Base-by-base conservation (phyloP, 495 filamentous ascomycete genomes). In the Hyphodiscus hymeniophilus region DNA sequence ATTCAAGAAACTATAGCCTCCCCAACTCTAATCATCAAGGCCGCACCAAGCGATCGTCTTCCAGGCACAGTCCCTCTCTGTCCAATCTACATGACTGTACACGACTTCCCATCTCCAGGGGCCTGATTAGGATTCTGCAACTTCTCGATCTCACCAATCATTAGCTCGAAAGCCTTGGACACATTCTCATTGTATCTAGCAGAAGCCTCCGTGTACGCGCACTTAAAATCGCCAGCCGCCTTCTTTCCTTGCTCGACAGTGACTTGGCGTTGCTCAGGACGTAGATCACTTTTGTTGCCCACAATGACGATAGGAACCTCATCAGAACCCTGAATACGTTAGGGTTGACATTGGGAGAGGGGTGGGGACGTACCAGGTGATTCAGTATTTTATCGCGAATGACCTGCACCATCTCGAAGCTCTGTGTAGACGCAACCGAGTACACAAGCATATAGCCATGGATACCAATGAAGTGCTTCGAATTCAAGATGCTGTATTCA, bases 361-460 rank as follows among this genome's bases (percentile, higher is more conserved):
- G 13, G 23, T 30, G 31, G 13, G 31, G 45, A 69, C 83, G 56
- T 70, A 95, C 92, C 32, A 97, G 72, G 60, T 96, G 94, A 61
- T 94, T 95, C 45, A 98, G 70, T 48, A 98, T 96, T 77, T 97
- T 98, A 60, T 97, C 92, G 28, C 91, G 72, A 41, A 98, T 95
- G 36, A 94, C 85, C 49, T 84, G 79, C 40, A 95, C 83, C 88
- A 96, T 97, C 62, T 97, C 92, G 61, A 96, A 97, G 21, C 89
- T 94, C 54, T 92, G 86, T 51, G 84, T 85, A 31, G 86, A 94
- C 23, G 86, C 84, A 39, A 98, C 86, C 15, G 88, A 95, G 67
- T 98, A 98, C 33, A 95, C 92, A 42, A 98, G 82, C 79, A 98
- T 90, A 70, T 98, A 98, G 32, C 92, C 92, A 76, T 98, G 92